Conservation (phyloP, 352 stramenopile genomes). For the Globisporangium alternatum region DNA sequence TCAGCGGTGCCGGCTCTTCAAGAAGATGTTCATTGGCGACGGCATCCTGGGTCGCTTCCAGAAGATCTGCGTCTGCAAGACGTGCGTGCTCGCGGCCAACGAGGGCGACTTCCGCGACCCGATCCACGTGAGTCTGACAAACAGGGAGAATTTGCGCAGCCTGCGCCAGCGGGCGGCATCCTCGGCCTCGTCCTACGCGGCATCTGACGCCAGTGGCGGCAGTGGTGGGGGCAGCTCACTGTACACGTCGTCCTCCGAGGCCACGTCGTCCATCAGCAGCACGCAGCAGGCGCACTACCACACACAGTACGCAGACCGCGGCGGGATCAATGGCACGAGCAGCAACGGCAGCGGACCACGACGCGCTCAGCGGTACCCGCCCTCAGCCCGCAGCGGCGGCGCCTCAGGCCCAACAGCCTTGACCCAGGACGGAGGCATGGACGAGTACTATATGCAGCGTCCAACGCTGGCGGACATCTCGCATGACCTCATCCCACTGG, state of each 20-base stretch:
- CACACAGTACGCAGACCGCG: constrained; percentile 8
- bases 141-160: constrained; percentile 11
- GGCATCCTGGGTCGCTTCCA: constrained; percentile 45
- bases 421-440: not conserved
- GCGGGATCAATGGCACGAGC: not conserved
- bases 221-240: not conserved
- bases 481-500: constrained; percentile 17
- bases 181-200: constrained; percentile 11
- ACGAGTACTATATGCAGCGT: not conserved
- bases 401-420: too few species aligned
- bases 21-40: constrained; percentile 41
- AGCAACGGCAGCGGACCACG: not conserved
- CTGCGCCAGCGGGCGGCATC: not conserved
- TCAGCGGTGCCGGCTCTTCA: constrained; percentile 37
- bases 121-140: constrained; percentile 18
- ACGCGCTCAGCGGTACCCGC: not conserved
- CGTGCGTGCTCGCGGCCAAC: constrained; percentile 38
- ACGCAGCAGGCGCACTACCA: constrained; percentile 15
- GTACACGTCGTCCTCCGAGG: constrained; percentile 10
- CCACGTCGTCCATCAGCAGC: not conserved
- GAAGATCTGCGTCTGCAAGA: constrained; percentile 38
- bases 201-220: constrained; percentile 4
- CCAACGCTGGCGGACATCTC: constrained; percentile 14
- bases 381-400: not conserved
- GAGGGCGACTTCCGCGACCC: constrained; percentile 24